phyloP scores from a whole-genome alignment of 2,329 filamentous ascomycete genomes.

The Venturia aucupariae region DNA sequence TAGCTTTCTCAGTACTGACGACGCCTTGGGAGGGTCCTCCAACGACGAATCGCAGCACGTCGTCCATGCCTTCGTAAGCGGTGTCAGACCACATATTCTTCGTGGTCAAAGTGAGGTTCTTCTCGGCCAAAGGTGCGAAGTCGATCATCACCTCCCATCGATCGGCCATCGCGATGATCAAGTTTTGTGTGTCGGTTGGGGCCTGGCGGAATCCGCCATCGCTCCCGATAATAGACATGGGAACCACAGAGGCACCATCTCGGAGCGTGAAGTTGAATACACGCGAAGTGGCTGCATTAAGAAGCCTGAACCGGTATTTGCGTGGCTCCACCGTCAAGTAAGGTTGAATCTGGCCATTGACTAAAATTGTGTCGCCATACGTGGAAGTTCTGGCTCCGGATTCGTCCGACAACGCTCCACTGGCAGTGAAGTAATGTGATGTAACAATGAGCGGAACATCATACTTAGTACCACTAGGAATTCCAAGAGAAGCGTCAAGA shows the following conservation, averaged over 20 bases:
- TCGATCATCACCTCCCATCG: slow-evolving; percentile 51
- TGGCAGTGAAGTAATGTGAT: slow-evolving; percentile 20
- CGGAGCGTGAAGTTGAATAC: slow-evolving; percentile 32
- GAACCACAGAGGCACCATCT: slow-evolving; percentile 23
- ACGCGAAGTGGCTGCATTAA: slow-evolving; percentile 34
- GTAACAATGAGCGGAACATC: slow-evolving; percentile 20
- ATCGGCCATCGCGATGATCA: slow-evolving; percentile 46
- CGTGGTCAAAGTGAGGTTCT: slow-evolving; percentile 36
- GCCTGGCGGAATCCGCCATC: slow-evolving; percentile 43
- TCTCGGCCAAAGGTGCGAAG: slow-evolving; percentile 40
- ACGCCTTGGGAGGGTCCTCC: slow-evolving; percentile 22
- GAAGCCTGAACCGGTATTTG: slow-evolving; percentile 49
- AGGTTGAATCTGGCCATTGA: slow-evolving; percentile 51
- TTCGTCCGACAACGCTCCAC: too few species aligned
- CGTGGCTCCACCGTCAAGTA: slow-evolving; percentile 48
- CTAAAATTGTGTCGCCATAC: slow-evolving; percentile 49
- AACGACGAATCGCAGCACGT: slow-evolving; percentile 37
- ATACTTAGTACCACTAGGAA: slow-evolving; percentile 42
- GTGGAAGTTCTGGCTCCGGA: too few species aligned
- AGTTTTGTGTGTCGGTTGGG: slow-evolving; percentile 34
- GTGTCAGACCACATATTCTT: slow-evolving; percentile 37
- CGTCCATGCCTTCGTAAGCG: slow-evolving; percentile 40
- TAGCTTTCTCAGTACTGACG: slow-evolving; percentile 13
- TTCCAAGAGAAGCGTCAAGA: slow-evolving; percentile 38
- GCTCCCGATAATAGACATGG: slow-evolving; percentile 46